Conservation (phyloP, 306 rosid species). For the Canavalia ensiformis region DNA sequence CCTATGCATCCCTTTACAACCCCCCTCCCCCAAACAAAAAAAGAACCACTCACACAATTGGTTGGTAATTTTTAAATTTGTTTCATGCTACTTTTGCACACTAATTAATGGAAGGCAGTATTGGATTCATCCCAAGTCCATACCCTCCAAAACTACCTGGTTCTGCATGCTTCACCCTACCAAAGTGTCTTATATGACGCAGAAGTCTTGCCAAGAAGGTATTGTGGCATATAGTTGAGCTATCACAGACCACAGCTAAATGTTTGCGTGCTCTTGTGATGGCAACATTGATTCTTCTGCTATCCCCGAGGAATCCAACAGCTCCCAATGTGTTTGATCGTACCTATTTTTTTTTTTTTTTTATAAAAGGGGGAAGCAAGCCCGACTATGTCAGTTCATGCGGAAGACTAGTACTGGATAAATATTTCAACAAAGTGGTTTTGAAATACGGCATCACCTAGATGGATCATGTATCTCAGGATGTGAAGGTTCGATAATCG, state of each 20-base stretch:
- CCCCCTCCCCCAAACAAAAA: constrained; percentile 14
- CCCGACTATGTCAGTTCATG: not conserved
- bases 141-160: constrained; percentile 77
- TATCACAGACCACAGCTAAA: constrained; percentile 80
- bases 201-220: constrained; percentile 85
- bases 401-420: constrained; percentile 5
- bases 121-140: constrained; percentile 80
- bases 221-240: constrained; percentile 88
- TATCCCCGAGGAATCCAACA: constrained; percentile 88
- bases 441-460: not conserved
- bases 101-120: constrained; percentile 76
- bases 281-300: constrained; percentile 89
- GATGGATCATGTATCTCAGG: not conserved
- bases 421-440: not conserved
- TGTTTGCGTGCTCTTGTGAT: constrained; percentile 88
- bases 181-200: constrained; percentile 80
- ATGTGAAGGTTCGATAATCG: constrained; percentile 21
- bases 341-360: constrained; percentile 56
- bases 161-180: constrained; percentile 80
- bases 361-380: not conserved
- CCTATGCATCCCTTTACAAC: not conserved
- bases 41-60: constrained; percentile 18
- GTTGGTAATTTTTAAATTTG: constrained; percentile 26
- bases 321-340: constrained; percentile 87
- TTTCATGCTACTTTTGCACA: constrained; percentile 25